phyloP scores from a whole-genome alignment of 1,284 basidiomycete genomes.

The Apiotrichum gracile region DNA sequence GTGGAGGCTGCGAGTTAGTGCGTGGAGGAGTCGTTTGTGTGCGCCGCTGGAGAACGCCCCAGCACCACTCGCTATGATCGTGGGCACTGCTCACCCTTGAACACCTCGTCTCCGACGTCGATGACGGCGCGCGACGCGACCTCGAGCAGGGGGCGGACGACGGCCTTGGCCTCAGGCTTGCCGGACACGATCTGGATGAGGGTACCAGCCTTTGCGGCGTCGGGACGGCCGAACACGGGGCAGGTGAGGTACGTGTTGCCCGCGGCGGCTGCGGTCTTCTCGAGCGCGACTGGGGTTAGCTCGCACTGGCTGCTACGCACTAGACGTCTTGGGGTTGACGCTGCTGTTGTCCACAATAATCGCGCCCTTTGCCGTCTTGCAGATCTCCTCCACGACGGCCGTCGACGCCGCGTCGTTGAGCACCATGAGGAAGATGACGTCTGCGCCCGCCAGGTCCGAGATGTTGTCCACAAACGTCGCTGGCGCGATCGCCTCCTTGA shows the following conservation, averaged over 20 bases:
- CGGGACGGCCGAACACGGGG: constrained; percentile 34
- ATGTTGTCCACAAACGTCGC: constrained; percentile 13
- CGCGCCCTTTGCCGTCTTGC: constrained; percentile 7
- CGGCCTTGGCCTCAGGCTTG: constrained; percentile 11
- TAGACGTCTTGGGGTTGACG: constrained; percentile 27
- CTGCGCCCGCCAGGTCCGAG: constrained; percentile 19
- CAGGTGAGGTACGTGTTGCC: constrained; percentile 29
- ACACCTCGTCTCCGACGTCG: constrained; percentile 33
- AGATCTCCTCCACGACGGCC: constrained; percentile 21
- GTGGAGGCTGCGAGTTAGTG: constrained; percentile 23
- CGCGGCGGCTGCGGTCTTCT: constrained; percentile 16
- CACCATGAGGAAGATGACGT: constrained; percentile 25
- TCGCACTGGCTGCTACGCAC: constrained; percentile 15
- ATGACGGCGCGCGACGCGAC: constrained; percentile 21
- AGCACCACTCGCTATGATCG: neutral
- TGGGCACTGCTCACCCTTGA: constrained; percentile 23
- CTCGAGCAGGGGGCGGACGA: constrained; percentile 20
- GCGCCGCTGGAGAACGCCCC: too few relatives aligned
- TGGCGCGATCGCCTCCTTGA: constrained; percentile 13
- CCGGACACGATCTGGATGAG: constrained; percentile 30
- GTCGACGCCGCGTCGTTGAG: constrained; percentile 31
- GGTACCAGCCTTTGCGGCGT: constrained; percentile 24
- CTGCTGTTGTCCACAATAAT: constrained; percentile 33
- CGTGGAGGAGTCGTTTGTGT: neutral
- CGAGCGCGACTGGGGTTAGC: constrained; percentile 20